A percentile compares a stretch with the other conserved stretches of the same genome.
Evolutionary conservation across 768 basidiomycete species (phyloP).

Genomic region (Kwoniella newhampshirensis): DNA sequence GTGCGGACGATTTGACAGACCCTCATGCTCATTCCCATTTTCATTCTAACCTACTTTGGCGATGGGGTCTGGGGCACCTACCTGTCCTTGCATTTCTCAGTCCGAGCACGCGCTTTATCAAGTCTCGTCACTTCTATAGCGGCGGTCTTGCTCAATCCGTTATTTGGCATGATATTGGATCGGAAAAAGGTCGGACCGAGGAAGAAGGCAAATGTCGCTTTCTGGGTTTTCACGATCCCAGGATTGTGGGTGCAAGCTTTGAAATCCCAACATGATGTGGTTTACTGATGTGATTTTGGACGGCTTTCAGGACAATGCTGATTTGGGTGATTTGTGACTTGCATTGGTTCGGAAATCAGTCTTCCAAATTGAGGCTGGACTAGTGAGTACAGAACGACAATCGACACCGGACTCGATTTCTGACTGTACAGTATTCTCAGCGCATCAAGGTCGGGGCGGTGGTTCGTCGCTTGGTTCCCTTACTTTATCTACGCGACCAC

Average conservation of each 20-base stretch:
- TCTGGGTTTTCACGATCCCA: constrained; percentile 8
- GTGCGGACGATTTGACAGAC: constrained; percentile 12
- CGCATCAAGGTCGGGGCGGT: neutral
- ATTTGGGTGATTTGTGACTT: constrained; percentile 6
- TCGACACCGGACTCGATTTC: too few relatives aligned
- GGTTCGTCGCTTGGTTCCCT: constrained; percentile 3
- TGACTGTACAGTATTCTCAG: too few relatives aligned
- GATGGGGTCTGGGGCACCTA: constrained; percentile 43
- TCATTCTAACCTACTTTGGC: constrained; percentile 35
- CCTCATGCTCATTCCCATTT: constrained; percentile 21
- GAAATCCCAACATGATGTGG: too few relatives aligned
- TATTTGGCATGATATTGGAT: too few relatives aligned
- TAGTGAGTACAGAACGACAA: too few relatives aligned
- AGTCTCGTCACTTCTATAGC: too few relatives aligned
- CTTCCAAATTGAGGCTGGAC: neutral
- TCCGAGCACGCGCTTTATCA: constrained; percentile 37
- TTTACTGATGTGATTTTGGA: too few relatives aligned
- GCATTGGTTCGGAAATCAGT: constrained; percentile 6
- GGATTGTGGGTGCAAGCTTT: neutral
- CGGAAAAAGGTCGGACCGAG: constrained; percentile 24
- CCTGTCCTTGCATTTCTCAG: constrained; percentile 30
- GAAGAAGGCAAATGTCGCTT: constrained; percentile 5
- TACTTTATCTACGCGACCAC: constrained; percentile 10
- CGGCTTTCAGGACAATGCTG: constrained; percentile 1
- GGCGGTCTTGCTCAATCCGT: too few relatives aligned